These are phyloP conservation scores for Zymoseptoria passerinii DNA, from an alignment of 2,329 filamentous ascomycete species.

Conservation along the genomic window DNA sequence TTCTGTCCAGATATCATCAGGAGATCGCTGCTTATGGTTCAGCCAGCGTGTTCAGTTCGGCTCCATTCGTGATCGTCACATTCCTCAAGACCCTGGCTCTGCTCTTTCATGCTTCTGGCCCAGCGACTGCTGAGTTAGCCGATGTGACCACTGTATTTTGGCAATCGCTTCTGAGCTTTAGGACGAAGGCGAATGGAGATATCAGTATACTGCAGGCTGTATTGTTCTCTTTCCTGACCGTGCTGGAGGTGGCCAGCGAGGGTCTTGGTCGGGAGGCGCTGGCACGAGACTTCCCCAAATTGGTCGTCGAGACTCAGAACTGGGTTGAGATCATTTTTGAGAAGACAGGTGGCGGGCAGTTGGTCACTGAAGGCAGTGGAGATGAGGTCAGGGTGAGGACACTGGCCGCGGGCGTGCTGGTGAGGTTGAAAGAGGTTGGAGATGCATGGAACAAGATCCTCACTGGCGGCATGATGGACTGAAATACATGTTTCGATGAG, in stretches of 20 bases:
- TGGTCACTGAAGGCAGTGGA: conserved; percentile 51
- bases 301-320: conserved; percentile 76
- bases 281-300: conserved; percentile 63
- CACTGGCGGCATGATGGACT: conserved; percentile 46
- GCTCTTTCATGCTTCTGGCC: conserved; percentile 73
- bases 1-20: conserved; percentile 59
- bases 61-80: conserved; percentile 66
- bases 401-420: conserved; percentile 66
- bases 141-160: conserved; percentile 80
- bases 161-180: conserved; percentile 67
- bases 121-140: conserved; percentile 64
- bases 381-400: conserved; percentile 76
- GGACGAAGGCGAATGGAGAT: conserved; percentile 41
- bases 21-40: conserved; percentile 28
- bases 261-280: conserved; percentile 51
- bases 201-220: conserved; percentile 61
- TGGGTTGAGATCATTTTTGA: conserved; percentile 78
- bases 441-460: conserved; percentile 71
- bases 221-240: conserved; percentile 67
- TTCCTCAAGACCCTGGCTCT: conserved; percentile 82
- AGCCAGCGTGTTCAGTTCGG: conserved; percentile 54
- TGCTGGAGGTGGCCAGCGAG: conserved; percentile 68
- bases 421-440: conserved; percentile 71
- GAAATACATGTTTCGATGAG: background rate
- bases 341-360: conserved; percentile 25